Evolutionary conservation across 306 rosid species (phyloP), one percentile per base, ranked within the genome.

Genomic region (Chamaecrista fasciculata): DNA sequence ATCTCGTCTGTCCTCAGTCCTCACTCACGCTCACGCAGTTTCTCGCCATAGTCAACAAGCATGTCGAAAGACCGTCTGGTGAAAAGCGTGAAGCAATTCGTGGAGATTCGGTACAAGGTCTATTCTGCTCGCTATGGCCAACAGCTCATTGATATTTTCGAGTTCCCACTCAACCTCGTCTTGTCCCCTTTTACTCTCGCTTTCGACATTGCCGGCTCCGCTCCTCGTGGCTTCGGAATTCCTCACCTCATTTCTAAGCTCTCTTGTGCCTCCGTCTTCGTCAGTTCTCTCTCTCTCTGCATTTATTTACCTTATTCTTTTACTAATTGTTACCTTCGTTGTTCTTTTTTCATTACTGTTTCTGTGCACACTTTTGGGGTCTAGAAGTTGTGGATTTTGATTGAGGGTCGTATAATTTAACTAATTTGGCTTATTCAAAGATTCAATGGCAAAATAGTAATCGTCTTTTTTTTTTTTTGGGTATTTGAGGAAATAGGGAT

Each of bases 201-300:
- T 57, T 71, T 85, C 62, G 89, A 88, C 89, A 81, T 94, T 70
- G 95, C 79, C 3, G 99, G 99, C 78, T 91, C 96, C 39, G 95
- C 99, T 46, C 86, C 84, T 25, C 99, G 99, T 19, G 99, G 99
- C 62, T 94, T 91, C 51, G 99, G 99, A 24, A 89, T 94, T n/a
- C 97, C 99, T 7, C 91, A 94, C 73, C 82, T 94, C 65, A 75
- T 91, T 51, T 88, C 99, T 63, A 90, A 94, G 91, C 90, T 94
- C 79, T 90, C 99, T 0, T 86, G 56, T 67, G 82, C 88, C 69
- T 94, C 99, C 11, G 78, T 94, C 46, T 94, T 94, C 69, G 99
- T 94, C 70, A 73, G 95, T 85, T 49, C 26, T 74, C 48, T 49
- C 26, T 74, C 48, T 12, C 33, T 6, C 12, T 25, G 8, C 36